Conservation (phyloP, 768 basidiomycete species). For the Scleroderma citrinum region DNA sequence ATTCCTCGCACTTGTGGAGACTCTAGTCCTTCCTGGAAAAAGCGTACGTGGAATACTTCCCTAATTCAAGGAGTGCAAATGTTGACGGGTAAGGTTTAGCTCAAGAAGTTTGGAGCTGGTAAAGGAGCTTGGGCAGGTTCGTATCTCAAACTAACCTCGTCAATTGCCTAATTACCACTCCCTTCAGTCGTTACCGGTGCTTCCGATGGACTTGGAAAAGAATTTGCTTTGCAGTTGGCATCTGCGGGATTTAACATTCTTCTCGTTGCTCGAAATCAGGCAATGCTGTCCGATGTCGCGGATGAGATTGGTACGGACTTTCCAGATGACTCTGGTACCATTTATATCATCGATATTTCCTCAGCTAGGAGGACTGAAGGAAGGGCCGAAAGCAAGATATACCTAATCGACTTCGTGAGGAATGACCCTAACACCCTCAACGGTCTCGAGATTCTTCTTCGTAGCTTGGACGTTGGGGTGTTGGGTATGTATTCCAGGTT, state of each 20-base stretch:
- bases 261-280: conserved; percentile 70
- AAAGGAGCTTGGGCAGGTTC: conserved; percentile 84
- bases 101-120: conserved; percentile 74
- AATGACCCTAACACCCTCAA: conserved; percentile 47
- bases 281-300: conserved; percentile 57
- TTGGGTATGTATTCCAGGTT: conserved; percentile 47
- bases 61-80: not conserved
- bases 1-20: conserved; percentile 60
- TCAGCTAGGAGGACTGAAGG: conserved; percentile 31
- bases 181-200: conserved; percentile 80
- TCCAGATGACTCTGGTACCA: not conserved
- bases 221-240: conserved; percentile 87
- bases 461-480: conserved; percentile 64
- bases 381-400: conserved; percentile 52
- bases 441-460: conserved; percentile 42
- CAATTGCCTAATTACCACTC: not conserved
- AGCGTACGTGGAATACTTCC: conserved; percentile 36
- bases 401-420: conserved; percentile 72
- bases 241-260: conserved; percentile 84
- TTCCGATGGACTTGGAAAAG: conserved; percentile 93
- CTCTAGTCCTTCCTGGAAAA: conserved; percentile 64
- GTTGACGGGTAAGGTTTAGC: conserved; percentile 33
- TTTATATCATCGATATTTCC: conserved; percentile 16
- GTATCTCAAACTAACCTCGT: not conserved
- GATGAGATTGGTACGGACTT: conserved; percentile 59